Evolutionary conservation across 2,329 filamentous ascomycete species (phyloP).

Genomic region (Trichoderma oligosporum): DNA sequence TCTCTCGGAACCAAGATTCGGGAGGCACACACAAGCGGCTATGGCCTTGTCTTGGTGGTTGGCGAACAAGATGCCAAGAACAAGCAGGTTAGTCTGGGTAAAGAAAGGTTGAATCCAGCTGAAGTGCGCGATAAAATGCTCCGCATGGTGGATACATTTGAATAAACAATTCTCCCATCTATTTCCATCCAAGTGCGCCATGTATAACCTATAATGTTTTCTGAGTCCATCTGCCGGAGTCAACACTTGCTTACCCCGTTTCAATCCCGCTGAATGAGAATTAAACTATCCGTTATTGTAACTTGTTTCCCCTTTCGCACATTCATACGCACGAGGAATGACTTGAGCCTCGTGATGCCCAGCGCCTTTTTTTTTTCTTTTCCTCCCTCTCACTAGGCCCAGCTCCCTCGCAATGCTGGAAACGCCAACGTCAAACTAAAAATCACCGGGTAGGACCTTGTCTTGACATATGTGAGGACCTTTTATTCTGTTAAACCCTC

Average conservation of each 20-base stretch:
- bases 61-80: slow-evolving; percentile 62
- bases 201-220: neutral
- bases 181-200: slow-evolving; percentile 10
- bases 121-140: slow-evolving; percentile 45
- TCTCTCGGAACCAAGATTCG: slow-evolving; percentile 65
- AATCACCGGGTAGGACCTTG: neutral
- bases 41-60: slow-evolving; percentile 69
- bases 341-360: neutral
- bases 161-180: slow-evolving; percentile 33
- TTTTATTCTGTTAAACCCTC: neutral
- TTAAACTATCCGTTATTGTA: neutral
- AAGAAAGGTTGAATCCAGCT: slow-evolving; percentile 42
- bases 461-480: neutral
- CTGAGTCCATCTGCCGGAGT: neutral
- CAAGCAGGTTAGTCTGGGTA: slow-evolving; percentile 48
- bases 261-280: neutral
- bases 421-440: neutral
- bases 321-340: too few relatives aligned
- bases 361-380: neutral
- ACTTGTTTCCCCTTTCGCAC: neutral
- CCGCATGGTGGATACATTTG: slow-evolving; percentile 45
- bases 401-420: neutral
- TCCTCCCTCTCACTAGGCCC: too few relatives aligned
- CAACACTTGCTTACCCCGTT: neutral
- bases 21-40: slow-evolving; percentile 68